Conservation (phyloP, 2,329 filamentous ascomycete genomes). For the Colletotrichum cordylinicola region DNA sequence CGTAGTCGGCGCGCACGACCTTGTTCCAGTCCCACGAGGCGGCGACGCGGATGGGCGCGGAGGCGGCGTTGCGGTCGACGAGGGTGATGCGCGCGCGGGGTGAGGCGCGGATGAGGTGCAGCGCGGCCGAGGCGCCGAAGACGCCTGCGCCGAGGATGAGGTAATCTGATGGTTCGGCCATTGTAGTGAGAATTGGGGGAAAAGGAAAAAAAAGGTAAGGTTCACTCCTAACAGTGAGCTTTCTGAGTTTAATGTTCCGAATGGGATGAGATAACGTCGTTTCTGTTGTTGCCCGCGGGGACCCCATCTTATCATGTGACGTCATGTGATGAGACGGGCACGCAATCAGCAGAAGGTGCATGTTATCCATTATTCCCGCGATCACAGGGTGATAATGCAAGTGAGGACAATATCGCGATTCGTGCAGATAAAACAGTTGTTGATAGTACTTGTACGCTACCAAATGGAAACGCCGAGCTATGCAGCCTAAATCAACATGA, state of each 20-base stretch:
- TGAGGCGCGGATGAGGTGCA: slow-evolving; percentile 42
- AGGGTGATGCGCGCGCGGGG: slow-evolving; percentile 26
- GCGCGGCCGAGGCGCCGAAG: slow-evolving; percentile 56
- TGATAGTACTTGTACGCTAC: neutral
- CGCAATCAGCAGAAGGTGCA: neutral
- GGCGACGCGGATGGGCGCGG: slow-evolving; percentile 28
- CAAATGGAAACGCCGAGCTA: neutral
- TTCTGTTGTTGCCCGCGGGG: neutral
- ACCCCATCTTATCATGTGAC: slow-evolving; percentile 9
- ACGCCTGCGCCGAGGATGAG: slow-evolving; percentile 57
- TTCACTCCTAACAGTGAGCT: no score
- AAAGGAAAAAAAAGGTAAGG: no score
- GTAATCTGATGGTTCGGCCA: neutral
- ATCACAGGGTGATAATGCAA: neutral
- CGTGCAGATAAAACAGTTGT: neutral
- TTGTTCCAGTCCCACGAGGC: slow-evolving; percentile 41
- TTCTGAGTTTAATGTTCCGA: neutral
- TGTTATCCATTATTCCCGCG: neutral
- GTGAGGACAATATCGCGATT: neutral
- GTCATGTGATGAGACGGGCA: slow-evolving; percentile 5
- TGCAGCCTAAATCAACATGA: neutral
- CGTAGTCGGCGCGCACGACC: slow-evolving; percentile 42
- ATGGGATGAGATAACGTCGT: neutral
- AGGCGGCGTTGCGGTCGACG: slow-evolving; percentile 29
- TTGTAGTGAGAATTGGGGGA: neutral